Evolutionary conservation across 768 basidiomycete genomes (phyloP), one percentile per base, ranked within the genome.

Genomic region (Solioccasus polychromus): DNA sequence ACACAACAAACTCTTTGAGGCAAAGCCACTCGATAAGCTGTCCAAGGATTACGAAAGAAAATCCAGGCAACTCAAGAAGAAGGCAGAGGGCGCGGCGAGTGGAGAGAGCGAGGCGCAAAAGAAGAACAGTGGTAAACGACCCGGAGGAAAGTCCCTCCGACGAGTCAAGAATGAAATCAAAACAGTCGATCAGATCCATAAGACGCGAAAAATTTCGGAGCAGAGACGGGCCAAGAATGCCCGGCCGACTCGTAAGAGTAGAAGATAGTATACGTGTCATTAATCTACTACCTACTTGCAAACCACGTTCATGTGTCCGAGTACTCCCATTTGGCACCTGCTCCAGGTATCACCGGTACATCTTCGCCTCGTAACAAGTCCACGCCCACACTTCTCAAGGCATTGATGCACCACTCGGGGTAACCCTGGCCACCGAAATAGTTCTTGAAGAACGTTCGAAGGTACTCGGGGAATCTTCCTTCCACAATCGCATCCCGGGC

Each of bases 351-450:
- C 0, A 85, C 62, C 44, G 73, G 76, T 5, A 71, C 63, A 20
- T 75, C 61, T 23, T 68, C 57, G 19, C 75, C 78, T 47, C 84
- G 79, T 25, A 92, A 68, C 35, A 94, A 64, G 60, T 95, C 90
- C 0, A 95, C 88, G 1, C 87, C 87, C 11, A 95, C 92, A 44
- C 80, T 84, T 20, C 75, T 72, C 40, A 95, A 67, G 10, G 92
- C 92, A 57, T 90, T 86, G 1, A 94, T 80, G 55, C 88, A 88
- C 92, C 92, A 95, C 59, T 82, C 79, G 0, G 91, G 91, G 61
- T 92, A 91, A 9, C 85, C 85, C n/a, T 71, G 68, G 44, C 80
- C 73, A 7, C 79, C 83, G 57, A 89, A 95, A 63, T 92, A 94
- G 35, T 71, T 68, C 26, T 71, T 74, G 64, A 95, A 94, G 68